Base-by-base conservation (phyloP, 306 rosid genomes). In the Cotoneaster glaucophyllus region DNA sequence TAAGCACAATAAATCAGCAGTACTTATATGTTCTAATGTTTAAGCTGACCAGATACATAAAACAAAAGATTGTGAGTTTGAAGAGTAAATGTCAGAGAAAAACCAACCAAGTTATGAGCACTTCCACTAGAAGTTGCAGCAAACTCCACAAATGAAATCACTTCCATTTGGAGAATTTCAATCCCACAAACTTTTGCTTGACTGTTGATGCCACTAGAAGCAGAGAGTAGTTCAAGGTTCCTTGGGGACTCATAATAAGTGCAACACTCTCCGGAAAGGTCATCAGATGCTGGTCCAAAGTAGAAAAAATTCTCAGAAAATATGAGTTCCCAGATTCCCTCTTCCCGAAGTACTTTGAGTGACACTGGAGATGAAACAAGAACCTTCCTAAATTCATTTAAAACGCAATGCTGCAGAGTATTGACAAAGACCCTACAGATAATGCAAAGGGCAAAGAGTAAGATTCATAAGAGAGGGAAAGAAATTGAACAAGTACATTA, bases 251-350 rank as follows among this genome's bases (percentile, higher is more conserved):
- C 86, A 69, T 52, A 37, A 64, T 67, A 41, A 34, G 77, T 77
- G 84, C 68, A 77, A 79, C 52, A 80, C 64, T 77, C 91, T 66
- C 75, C 82, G 74, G 78, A 78, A 80, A 77, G 57, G 62, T 84
- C 88, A 74, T 87, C 92, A 14, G 84, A 81, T 77, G 90, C 73
- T 56, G 85, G 79, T 79, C 84, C 89, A 72, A 85, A 95, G 73
- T 92, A 89, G 85, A 92, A 95, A 88, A 95, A 87, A 69, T 84
- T 86, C 70, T 95, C 97, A 19, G 99, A 95, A 84, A 95, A 92
- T 67, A 95, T 74, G 75, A 95, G 97, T 82, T 92, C 96, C 96
- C 97, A 95, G 79, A 92, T 83, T 84, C 96, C 93, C 89, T 92
- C 97, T 77, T 82, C 89, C 14, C 87, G 88, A 69, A 95, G 89